These are phyloP conservation scores for Yamadazyma siamensis DNA, from an alignment of 1,139 yeast species.

Conservation along the genomic window DNA sequence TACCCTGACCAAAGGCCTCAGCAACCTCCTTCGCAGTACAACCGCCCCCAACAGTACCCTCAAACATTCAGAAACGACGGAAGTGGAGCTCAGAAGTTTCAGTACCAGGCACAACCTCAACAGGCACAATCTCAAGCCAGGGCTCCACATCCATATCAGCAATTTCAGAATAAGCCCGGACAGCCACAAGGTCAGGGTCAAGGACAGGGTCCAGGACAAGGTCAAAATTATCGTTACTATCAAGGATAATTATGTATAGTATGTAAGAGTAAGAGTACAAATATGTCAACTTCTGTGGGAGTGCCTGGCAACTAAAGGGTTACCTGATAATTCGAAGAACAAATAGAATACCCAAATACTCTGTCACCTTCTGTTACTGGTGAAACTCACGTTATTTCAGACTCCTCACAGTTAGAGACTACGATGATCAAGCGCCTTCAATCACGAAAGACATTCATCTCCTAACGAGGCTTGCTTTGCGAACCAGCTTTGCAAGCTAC, in stretches of 20 bases:
- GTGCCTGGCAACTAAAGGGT: no score
- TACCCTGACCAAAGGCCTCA: conserved; percentile 1
- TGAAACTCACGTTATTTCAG: no score
- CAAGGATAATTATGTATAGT: not conserved
- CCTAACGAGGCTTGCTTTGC: no score
- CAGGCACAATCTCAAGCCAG: conserved; percentile 6
- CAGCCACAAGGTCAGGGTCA: conserved; percentile 1
- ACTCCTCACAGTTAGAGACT: no score
- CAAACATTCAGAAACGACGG: conserved; percentile 12
- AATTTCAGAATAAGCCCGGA: conserved; percentile 4
- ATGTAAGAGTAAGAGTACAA: no score
- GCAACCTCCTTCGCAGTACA: conserved; percentile 2
- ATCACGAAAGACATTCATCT: no score
- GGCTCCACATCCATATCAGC: conserved; percentile 8
- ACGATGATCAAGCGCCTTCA: no score
- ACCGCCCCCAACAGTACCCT: conserved; percentile 6
- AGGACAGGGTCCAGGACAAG: conserved; percentile 8
- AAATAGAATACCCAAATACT: no score
- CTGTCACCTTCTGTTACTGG: no score
- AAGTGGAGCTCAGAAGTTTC: conserved; percentile 11
- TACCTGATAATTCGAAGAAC: no score
- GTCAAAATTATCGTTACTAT: conserved; percentile 4
- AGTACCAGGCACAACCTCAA: conserved; percentile 10
- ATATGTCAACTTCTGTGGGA: no score
- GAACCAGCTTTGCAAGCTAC: no score